Evolutionary conservation across 78 protist species (phyloP).

Genomic region (Neovahlkampfia damariscottae): DNA sequence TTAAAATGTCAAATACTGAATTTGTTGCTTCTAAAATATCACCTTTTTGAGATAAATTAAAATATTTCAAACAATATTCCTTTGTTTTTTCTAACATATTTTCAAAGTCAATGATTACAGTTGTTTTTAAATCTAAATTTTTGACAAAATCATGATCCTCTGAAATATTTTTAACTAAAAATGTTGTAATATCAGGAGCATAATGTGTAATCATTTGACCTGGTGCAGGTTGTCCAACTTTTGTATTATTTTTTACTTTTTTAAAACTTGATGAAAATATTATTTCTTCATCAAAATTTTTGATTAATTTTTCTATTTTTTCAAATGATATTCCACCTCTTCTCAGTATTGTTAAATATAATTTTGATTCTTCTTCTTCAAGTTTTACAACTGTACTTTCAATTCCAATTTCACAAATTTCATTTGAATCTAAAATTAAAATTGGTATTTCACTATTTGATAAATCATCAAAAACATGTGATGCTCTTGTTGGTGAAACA

Average conservation of each 20-base stretch:
- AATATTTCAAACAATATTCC: not conserved
- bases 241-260: not conserved
- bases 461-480: slow-evolving; percentile 38
- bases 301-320: not conserved
- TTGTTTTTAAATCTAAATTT: not conserved
- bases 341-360: slow-evolving; percentile 6
- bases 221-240: not conserved
- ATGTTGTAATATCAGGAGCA: slow-evolving; percentile 32
- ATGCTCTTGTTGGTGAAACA: slow-evolving; percentile 38
- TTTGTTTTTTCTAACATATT: no score
- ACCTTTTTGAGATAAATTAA: not conserved
- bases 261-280: not conserved
- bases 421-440: slow-evolving; percentile 2
- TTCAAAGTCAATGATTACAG: not conserved
- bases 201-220: slow-evolving; percentile 40
- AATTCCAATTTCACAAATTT: slow-evolving; percentile 24
- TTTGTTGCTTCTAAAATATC: not conserved
- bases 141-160: not conserved
- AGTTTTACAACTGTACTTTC: slow-evolving; percentile 31
- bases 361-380: not conserved
- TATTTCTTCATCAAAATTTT: not conserved
- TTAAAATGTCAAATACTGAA: not conserved
- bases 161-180: not conserved
- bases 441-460: not conserved
- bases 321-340: slow-evolving; percentile 17